Conservation (phyloP, 768 basidiomycete genomes). For the Pholiota molesta region DNA sequence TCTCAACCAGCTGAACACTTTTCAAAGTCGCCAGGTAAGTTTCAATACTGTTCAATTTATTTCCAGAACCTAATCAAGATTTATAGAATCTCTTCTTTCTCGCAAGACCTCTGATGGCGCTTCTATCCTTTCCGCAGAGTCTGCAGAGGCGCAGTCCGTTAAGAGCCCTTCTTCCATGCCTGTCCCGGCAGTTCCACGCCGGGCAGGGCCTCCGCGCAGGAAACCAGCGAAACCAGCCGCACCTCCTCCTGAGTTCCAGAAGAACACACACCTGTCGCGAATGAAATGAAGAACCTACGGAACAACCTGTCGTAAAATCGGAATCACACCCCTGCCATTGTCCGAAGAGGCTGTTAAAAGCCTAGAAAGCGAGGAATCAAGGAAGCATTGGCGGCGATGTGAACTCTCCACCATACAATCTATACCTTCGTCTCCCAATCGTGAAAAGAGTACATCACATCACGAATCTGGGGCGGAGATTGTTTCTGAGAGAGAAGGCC, state of each 20-base stretch:
- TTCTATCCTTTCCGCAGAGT: conserved; percentile 29
- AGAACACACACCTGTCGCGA: conserved; percentile 11
- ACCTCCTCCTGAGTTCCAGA: conserved; percentile 27
- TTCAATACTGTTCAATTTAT: not conserved
- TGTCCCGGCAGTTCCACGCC: conserved; percentile 70
- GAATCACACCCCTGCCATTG: not conserved
- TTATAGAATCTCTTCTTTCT: conserved; percentile 17
- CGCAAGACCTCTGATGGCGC: conserved; percentile 31
- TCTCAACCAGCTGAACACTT: not conserved
- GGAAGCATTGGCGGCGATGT: not conserved
- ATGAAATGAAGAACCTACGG: conserved; percentile 1
- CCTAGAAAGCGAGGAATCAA: not conserved
- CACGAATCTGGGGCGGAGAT: not conserved
- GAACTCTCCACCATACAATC: not conserved
- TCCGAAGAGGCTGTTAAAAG: not conserved
- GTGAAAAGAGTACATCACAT: not conserved
- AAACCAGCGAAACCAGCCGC: conserved; percentile 53
- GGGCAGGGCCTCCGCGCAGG: conserved; percentile 75
- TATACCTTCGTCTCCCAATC: not conserved
- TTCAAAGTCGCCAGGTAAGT: conserved; percentile 16
- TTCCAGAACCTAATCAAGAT: not conserved
- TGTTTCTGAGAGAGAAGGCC: not conserved
- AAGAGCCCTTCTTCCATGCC: conserved; percentile 66
- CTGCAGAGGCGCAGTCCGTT: conserved; percentile 30
- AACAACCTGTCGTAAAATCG: not conserved